A percentile compares a stretch with the other conserved stretches of the same genome.
Conservation (phyloP, 1,139 yeast species). For the Debaryomycetaceae sp. region DNA sequence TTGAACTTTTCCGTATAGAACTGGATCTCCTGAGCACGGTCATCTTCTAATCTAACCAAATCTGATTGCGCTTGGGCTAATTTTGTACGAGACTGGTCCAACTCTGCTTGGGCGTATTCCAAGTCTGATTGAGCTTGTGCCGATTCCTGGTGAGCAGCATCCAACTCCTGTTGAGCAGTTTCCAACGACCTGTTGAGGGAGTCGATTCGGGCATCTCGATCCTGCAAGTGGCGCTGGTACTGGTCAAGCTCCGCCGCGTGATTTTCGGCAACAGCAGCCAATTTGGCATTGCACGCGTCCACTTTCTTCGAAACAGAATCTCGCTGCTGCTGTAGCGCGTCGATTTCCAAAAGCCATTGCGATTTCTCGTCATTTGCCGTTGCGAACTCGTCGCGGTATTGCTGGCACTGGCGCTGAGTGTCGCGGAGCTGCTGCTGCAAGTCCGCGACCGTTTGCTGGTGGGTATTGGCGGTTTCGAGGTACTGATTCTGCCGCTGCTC, state of each 20-base stretch:
- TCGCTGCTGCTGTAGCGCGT: slow-evolving; percentile 4
- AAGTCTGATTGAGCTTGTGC: slow-evolving; percentile 5
- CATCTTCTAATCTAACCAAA: slow-evolving; percentile 9
- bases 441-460: slow-evolving; percentile 7
- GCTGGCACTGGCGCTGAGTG: neutral
- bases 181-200: too few species aligned
- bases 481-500: slow-evolving; percentile 3
- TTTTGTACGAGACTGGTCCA: slow-evolving; percentile 1
- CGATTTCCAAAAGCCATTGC: too few species aligned
- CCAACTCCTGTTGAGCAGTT: too few species aligned
- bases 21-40: slow-evolving; percentile 8
- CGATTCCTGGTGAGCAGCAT: slow-evolving; percentile 5
- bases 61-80: slow-evolving; percentile 3
- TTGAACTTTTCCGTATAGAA: slow-evolving; percentile 7
- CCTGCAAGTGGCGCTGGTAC: too few species aligned
- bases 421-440: too few species aligned
- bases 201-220: too few species aligned
- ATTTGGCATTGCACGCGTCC: slow-evolving; percentile 4
- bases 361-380: slow-evolving; percentile 4
- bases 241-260: slow-evolving; percentile 5
- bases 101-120: slow-evolving; percentile 4
- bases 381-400: neutral
- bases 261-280: slow-evolving; percentile 4
- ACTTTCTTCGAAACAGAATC: slow-evolving; percentile 4
- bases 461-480: slow-evolving; percentile 4